Percentiles rank a stretch among this genome's conserved stretches.
Evolutionary conservation across 805 yeast genomes (phyloP).

Genomic region (Lipomyces spencermartinsiae): DNA sequence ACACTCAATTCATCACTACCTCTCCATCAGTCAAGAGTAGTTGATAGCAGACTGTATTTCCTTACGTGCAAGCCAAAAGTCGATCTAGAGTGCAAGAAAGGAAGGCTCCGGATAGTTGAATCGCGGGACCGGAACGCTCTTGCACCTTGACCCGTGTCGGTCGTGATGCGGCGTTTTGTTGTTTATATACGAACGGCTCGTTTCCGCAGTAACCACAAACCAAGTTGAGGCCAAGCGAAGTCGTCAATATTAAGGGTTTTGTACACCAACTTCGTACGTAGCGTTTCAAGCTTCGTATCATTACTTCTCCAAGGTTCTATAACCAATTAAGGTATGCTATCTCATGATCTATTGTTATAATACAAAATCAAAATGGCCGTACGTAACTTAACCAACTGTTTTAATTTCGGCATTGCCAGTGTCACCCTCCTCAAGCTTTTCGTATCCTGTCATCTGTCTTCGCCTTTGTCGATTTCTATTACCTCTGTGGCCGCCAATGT

Average conservation of each 20-base stretch:
- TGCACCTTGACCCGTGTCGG: neutral
- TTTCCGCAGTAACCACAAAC: slow-evolving; percentile 1
- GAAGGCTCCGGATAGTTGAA: neutral
- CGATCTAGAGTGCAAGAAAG: neutral
- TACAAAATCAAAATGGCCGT: neutral
- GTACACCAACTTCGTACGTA: too few species aligned
- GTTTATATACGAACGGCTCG: neutral
- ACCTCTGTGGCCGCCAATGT: slow-evolving; percentile 30
- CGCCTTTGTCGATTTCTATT: slow-evolving; percentile 5
- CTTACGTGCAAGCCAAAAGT: neutral
- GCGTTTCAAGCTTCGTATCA: neutral
- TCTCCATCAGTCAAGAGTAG: neutral
- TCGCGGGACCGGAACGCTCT: neutral
- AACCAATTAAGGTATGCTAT: neutral
- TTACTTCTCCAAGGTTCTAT: neutral
- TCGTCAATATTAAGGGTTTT: neutral
- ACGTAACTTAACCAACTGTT: neutral
- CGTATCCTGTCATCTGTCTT: slow-evolving; percentile 14
- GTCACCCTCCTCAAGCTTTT: slow-evolving; percentile 27
- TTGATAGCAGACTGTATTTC: neutral
- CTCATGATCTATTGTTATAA: neutral
- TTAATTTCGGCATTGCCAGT: slow-evolving; percentile 3
- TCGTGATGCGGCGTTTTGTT: neutral
- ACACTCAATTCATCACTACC: neutral
- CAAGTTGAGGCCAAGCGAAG: neutral